phyloP scores from a whole-genome alignment of 2,329 filamentous ascomycete genomes.

The Lanzia echinophila region DNA sequence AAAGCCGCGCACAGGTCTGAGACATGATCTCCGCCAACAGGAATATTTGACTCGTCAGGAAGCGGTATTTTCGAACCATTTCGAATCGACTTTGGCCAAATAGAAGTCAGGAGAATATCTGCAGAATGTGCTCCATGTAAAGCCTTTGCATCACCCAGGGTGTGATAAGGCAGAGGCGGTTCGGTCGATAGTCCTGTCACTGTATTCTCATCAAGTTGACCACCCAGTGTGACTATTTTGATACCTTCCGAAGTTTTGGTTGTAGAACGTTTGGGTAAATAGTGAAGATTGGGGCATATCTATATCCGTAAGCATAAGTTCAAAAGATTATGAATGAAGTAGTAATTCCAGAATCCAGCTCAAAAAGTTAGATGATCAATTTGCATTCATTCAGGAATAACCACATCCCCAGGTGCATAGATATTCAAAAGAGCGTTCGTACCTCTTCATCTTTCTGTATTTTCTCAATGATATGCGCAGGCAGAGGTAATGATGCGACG shows the following conservation, averaged over 20 bases:
- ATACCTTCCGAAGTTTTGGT: constrained; percentile 88
- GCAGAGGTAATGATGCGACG: constrained; percentile 67
- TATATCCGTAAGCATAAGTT: constrained; percentile 25
- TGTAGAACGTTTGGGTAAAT: constrained; percentile 77
- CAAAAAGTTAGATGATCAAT: no score
- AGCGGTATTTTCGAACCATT: constrained; percentile 58
- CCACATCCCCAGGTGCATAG: no score
- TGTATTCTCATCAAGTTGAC: constrained; percentile 56
- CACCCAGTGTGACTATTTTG: constrained; percentile 80
- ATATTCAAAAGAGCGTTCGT: constrained; percentile 29
- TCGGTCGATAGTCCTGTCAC: constrained; percentile 60
- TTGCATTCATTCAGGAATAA: no score
- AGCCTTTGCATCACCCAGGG: constrained; percentile 65
- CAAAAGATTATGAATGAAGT: no score
- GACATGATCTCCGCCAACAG: constrained; percentile 57
- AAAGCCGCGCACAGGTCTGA: constrained; percentile 71
- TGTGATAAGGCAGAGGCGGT: constrained; percentile 72
- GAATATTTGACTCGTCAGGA: constrained; percentile 43
- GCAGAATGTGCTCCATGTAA: constrained; percentile 70
- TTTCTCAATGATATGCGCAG: constrained; percentile 61
- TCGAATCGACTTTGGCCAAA: constrained; percentile 75
- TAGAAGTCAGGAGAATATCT: constrained; percentile 79
- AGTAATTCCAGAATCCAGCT: no score
- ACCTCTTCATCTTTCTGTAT: constrained; percentile 61
- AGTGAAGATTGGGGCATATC: constrained; percentile 77